Evolutionary conservation across 2,329 filamentous ascomycete genomes (phyloP), one percentile per base, ranked within the genome.

Genomic region (Escovopsis weberi): DNA sequence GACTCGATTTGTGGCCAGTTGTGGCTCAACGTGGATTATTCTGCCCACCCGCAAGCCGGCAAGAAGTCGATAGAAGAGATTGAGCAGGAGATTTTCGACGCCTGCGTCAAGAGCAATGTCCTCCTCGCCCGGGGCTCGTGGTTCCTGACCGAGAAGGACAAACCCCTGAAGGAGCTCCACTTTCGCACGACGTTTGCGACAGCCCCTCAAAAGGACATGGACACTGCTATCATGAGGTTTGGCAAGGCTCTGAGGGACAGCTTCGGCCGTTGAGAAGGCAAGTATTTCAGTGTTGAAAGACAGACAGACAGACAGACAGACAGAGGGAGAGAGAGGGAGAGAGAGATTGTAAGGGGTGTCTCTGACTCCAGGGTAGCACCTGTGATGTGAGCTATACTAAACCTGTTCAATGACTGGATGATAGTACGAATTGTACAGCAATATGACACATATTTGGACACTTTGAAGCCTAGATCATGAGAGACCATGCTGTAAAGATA

Each of bases 141-240:
- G 85, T 94, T 94, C 69, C 72, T 75, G 42, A 82, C 85, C 2
- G 78, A 86, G 56, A 69, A 67, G 12, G 66, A 69, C 37, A 66
- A 62, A 51, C 68, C 62, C 51, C 68, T 64, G 11, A 64, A 65
- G 19, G 78, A 75, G 34, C 68, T 91, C 62, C 94, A 84, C 65
- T 87, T 94, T 68, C 74, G 87, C 39, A 77, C 82, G 7, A 94
- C 86, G 0, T 94, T 82, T 64, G 86, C 85, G 1, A 80, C 85
- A 34, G 85, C 85, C 2, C 75, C 72, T n/a, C 12, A 18, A 5
- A 26, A 37, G 35, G 23, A 37, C 12, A 37, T 89, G 69, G 68
- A 68, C 3, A 74, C 79, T 54, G 84, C 83, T 2, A 85, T 87
- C 44, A 68, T 70, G 48, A 68, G 89, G 45, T 81, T 98, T 51